phyloP scores from a whole-genome alignment of 2,329 filamentous ascomycete species.

The Trichoderma sp. region DNA sequence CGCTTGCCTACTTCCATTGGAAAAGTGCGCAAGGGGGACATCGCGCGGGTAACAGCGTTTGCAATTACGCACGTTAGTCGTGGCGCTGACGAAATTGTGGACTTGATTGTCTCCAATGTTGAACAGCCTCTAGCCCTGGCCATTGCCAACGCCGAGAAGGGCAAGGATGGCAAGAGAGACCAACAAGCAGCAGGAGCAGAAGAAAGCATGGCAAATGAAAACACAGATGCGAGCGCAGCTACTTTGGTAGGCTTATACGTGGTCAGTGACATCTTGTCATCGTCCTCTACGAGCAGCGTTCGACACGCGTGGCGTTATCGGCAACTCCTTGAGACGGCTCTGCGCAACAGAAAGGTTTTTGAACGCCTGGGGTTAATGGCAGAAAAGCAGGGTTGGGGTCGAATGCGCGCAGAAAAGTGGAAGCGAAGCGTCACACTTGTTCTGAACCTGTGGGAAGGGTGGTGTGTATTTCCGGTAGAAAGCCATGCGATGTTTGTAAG shows the following conservation, averaged over 20 bases:
- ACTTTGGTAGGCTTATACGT: constrained; percentile 83
- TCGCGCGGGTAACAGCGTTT: constrained; percentile 84
- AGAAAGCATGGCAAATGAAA: constrained; percentile 47
- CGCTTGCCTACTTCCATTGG: constrained; percentile 76
- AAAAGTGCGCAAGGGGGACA: constrained; percentile 78
- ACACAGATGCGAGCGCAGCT: constrained; percentile 68
- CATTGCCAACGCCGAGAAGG: constrained; percentile 65
- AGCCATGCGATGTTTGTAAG: constrained; percentile 72
- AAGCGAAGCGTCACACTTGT: constrained; percentile 73
- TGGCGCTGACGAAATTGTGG: constrained; percentile 89
- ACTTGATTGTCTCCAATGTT: constrained; percentile 83
- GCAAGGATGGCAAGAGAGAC: constrained; percentile 43
- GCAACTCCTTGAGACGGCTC: constrained; percentile 73
- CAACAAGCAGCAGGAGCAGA: constrained; percentile 38
- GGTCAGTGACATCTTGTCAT: constrained; percentile 75
- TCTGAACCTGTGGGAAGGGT: constrained; percentile 71
- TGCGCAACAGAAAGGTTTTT: constrained; percentile 72
- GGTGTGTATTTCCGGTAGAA: constrained; percentile 73
- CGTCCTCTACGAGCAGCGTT: constrained; percentile 74
- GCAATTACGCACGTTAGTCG: constrained; percentile 84
- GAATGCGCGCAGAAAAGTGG: constrained; percentile 82
- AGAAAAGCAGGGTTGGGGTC: constrained; percentile 75
- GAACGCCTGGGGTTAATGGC: constrained; percentile 75
- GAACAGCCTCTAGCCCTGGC: constrained; percentile 75
- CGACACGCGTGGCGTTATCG: constrained; percentile 87